Evolutionary conservation across 2,329 filamentous ascomycete genomes (phyloP).

Genomic region (Pyrenophora teres): DNA sequence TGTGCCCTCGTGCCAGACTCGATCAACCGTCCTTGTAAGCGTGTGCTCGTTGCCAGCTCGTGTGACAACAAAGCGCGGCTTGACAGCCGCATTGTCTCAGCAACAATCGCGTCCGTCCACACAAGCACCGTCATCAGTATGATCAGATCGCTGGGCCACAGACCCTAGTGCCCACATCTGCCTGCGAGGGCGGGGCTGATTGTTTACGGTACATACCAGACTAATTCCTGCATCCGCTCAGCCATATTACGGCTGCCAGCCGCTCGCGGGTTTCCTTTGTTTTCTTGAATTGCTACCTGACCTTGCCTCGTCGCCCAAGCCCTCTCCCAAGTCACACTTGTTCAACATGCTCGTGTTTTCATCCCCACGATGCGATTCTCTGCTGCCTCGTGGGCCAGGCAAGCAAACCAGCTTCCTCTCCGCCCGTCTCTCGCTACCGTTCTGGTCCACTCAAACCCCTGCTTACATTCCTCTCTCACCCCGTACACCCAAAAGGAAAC

Average conservation of each 20-base stretch:
- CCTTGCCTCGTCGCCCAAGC: slow-evolving; percentile 4
- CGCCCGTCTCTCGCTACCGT: slow-evolving; percentile 17
- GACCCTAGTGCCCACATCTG: slow-evolving; percentile 17
- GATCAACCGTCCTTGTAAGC: not conserved
- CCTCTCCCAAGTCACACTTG: slow-evolving; percentile 16
- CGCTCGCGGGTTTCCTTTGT: slow-evolving; percentile 12
- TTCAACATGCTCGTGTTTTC: slow-evolving; percentile 34
- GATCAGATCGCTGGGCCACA: slow-evolving; percentile 20
- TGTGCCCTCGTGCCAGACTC: not conserved
- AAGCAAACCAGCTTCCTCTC: slow-evolving; percentile 22
- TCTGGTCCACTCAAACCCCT: slow-evolving; percentile 20
- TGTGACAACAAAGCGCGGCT: slow-evolving; percentile 16
- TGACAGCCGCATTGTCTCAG: slow-evolving; percentile 15
- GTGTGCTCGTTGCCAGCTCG: slow-evolving; percentile 5
- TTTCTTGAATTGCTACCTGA: slow-evolving; percentile 5
- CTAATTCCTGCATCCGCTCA: slow-evolving; percentile 11
- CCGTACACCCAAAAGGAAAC: slow-evolving; percentile 12
- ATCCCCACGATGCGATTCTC: slow-evolving; percentile 26
- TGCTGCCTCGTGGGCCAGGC: slow-evolving; percentile 4
- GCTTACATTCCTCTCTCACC: slow-evolving; percentile 24
- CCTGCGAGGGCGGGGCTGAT: slow-evolving; percentile 23
- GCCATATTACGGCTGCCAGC: slow-evolving; percentile 15
- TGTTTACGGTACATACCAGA: slow-evolving; percentile 12
- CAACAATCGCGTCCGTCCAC: slow-evolving; percentile 21
- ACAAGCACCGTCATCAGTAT: slow-evolving; percentile 28